A percentile compares a stretch with the other conserved stretches of the same genome.
Evolutionary conservation across 139 green algal genomes (phyloP).

Genomic region (Coelastrella sp.): DNA sequence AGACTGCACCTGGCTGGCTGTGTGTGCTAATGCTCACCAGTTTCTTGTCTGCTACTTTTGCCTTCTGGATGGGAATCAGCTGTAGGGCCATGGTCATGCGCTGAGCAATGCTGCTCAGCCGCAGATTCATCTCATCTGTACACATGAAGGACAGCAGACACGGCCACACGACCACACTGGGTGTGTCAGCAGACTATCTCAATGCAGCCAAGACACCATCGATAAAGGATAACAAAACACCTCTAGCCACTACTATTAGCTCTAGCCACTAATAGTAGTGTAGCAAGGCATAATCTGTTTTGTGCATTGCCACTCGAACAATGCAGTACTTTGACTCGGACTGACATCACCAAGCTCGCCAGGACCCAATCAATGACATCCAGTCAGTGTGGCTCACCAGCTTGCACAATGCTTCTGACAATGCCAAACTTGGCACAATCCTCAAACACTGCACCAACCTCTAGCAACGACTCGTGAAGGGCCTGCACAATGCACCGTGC

Average conservation of each 20-base stretch:
- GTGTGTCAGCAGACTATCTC: too few relatives aligned
- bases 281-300: too few relatives aligned
- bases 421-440: conserved; percentile 27
- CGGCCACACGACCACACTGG: background rate
- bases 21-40: background rate
- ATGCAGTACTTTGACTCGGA: background rate
- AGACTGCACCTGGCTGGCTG: background rate
- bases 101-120: conserved; percentile 32
- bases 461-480: conserved; percentile 9
- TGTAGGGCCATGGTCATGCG: conserved; percentile 34
- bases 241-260: too few relatives aligned
- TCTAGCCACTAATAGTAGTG: too few relatives aligned
- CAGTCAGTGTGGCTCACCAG: background rate
- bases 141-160: background rate
- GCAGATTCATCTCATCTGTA: conserved; percentile 36
- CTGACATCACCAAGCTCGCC: too few relatives aligned
- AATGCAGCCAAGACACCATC: too few relatives aligned
- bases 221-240: too few relatives aligned
- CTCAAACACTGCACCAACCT: conserved; percentile 6
- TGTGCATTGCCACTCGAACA: background rate
- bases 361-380: background rate
- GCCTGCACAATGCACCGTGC: background rate
- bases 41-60: background rate
- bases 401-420: background rate
- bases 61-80: conserved; percentile 38